Evolutionary conservation across 495 filamentous ascomycete genomes (phyloP).

Genomic region (Hypoxylon trugodes): DNA sequence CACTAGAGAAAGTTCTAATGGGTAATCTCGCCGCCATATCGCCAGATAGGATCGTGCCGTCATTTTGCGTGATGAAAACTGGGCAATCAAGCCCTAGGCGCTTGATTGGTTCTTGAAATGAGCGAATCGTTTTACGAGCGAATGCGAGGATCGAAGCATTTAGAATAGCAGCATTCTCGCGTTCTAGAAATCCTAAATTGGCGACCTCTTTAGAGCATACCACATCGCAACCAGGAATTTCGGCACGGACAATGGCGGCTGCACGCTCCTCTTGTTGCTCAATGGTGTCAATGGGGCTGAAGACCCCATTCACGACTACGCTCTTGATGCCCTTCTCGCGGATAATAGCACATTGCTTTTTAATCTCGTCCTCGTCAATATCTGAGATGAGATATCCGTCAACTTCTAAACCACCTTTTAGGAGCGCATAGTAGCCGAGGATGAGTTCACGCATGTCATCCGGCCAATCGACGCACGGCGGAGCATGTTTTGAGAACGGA

Average conservation of each 20-base stretch:
- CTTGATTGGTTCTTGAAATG: slow-evolving; percentile 56
- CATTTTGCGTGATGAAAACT: slow-evolving; percentile 65
- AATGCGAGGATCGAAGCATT: slow-evolving; percentile 63
- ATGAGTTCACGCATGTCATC: slow-evolving; percentile 56
- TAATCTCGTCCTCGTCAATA: slow-evolving; percentile 57
- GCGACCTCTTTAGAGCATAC: slow-evolving; percentile 60
- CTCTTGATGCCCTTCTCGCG: slow-evolving; percentile 54
- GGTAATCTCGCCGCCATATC: slow-evolving; percentile 59
- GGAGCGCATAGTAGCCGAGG: slow-evolving; percentile 53
- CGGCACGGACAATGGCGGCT: slow-evolving; percentile 51
- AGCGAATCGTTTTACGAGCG: slow-evolving; percentile 58
- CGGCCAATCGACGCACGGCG: slow-evolving; percentile 62
- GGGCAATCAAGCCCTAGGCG: slow-evolving; percentile 57
- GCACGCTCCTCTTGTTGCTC: slow-evolving; percentile 60
- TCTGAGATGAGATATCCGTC: slow-evolving; percentile 58
- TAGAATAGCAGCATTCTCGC: slow-evolving; percentile 65
- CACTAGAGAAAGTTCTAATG: slow-evolving; percentile 62
- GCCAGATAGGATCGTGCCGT: slow-evolving; percentile 60
- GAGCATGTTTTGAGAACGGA: slow-evolving; percentile 62
- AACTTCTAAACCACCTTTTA: slow-evolving; percentile 60
- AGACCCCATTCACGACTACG: slow-evolving; percentile 66
- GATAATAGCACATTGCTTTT: slow-evolving; percentile 51
- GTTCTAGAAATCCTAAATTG: slow-evolving; percentile 61
- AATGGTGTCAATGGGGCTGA: slow-evolving; percentile 63
- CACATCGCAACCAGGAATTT: slow-evolving; percentile 57